phyloP scores from a whole-genome alignment of 2,329 filamentous ascomycete genomes.

The Alternaria conjuncta region DNA sequence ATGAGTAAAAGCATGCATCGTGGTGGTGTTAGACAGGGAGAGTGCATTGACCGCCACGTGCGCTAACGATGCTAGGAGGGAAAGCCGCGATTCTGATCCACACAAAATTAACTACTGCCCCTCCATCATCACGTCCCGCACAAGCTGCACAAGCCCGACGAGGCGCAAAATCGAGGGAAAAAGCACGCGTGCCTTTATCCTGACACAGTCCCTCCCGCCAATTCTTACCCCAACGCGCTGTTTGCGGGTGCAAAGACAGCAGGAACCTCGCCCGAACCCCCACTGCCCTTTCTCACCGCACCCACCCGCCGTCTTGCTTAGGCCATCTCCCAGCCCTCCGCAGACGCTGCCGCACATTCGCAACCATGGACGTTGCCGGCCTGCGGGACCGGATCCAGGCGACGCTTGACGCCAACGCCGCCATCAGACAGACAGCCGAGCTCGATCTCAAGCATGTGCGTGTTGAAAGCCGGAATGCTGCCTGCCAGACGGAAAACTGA shows the following conservation, averaged over 20 bases:
- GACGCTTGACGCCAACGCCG: slow-evolving; percentile 76
- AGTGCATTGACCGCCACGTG: slow-evolving; percentile 21
- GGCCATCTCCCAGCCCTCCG: slow-evolving; percentile 15
- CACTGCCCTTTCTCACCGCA: slow-evolving; percentile 28
- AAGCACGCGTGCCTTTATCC: slow-evolving; percentile 20
- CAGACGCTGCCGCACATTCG: slow-evolving; percentile 15
- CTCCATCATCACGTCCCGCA: slow-evolving; percentile 27
- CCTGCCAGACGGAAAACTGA: slow-evolving; percentile 32
- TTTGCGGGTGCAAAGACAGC: slow-evolving; percentile 22
- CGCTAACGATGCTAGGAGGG: slow-evolving; percentile 18
- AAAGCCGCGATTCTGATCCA: slow-evolving; percentile 21
- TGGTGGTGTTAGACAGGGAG: slow-evolving; percentile 1
- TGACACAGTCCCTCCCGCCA: slow-evolving; percentile 14
- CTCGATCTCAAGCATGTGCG: slow-evolving; percentile 81
- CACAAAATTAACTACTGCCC: slow-evolving; percentile 25
- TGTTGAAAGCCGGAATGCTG: slow-evolving; percentile 10
- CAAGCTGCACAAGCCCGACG: slow-evolving; percentile 37
- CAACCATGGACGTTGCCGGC: slow-evolving; percentile 74
- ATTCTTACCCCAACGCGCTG: slow-evolving; percentile 17
- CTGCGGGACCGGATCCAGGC: slow-evolving; percentile 78
- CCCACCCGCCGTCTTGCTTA: slow-evolving; percentile 15
- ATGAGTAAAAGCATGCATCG: background rate
- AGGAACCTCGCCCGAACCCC: slow-evolving; percentile 18
- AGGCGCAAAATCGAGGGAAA: slow-evolving; percentile 26
- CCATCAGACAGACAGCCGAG: slow-evolving; percentile 78